Base-by-base conservation (phyloP, 495 filamentous ascomycete genomes). In the Aspergillus avenaceus region DNA sequence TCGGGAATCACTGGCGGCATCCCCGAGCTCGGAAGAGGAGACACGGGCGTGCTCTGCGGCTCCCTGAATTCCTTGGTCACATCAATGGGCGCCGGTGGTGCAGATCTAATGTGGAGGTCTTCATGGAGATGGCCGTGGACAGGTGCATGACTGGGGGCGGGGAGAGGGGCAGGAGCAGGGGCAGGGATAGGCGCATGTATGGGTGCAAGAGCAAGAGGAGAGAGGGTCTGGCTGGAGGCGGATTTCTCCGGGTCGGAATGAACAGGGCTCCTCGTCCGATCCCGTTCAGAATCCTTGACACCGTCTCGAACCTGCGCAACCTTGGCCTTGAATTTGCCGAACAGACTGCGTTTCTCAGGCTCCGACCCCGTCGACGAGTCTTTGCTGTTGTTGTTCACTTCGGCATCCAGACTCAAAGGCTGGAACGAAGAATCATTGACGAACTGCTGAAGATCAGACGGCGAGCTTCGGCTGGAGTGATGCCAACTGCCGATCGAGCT, bases 311-410 rank as follows among this genome's bases (percentile, higher is more conserved):
- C 81, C 56, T 91, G 87, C 14, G 85, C 79, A 32, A 93, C 82
- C 68, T 93, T 95, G 53, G 83, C 85, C 61, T 88, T 88, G 55
- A 96, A 80, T 80, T 91, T 95, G 13, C 82, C 84, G 41, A 95
- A 77, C 5, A 90, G 76, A n/a, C 87, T 86, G 53, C 82, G 87
- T 53, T 77, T 76, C 62, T 83, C 78, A 18, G 64, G 79, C 65
- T 73, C 77, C 59, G 69, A 72, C 59, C 61, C 72, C 49, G 44
- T 56, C 52, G 50, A 73, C 26, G 54, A 49, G 42, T 66, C 60
- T 40, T 67, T 67, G 37, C 66, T 63, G 52, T 53, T 54, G 54
- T 53, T 64, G 55, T 54, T 63, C 46, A 65, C 55, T 58, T 66
- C 65, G n/a, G 67, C 65, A 52, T 71, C 67, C 46, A 56, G 60